Base-by-base conservation (phyloP, 495 filamentous ascomycete genomes). In the Penicillium flavigenum region DNA sequence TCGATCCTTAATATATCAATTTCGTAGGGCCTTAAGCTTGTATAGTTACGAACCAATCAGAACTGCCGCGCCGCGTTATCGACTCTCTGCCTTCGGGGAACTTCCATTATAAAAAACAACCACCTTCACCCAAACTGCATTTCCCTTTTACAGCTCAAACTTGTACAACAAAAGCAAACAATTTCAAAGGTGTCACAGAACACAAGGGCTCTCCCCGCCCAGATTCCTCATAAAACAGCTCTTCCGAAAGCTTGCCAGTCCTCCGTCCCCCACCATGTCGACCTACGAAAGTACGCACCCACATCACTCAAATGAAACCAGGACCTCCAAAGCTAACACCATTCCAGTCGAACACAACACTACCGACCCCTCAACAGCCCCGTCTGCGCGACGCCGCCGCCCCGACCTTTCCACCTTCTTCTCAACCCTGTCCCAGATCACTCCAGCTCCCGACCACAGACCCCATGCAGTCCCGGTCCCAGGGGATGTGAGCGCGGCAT, bases 331-430 rank as follows among this genome's bases (percentile, higher is more conserved):
- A 27, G 22, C 46, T 58, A 36, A 54, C 36, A 20, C 17, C 34
- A 27, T 19, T 47, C 5, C 63, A 96, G 92, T 93, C 67, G 92
- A 96, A 72, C 92, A 97, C 79, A 88, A 87, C 68, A 89, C 76
- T 27, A 67, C 70, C 39, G 70, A 76, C 56, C 77, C 75, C 51
- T 66, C 75, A 38, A 49, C 71, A 55, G 48, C 57, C 58, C 61
- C 52, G 27, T 75, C 51, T 58, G 65, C 55, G 38, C 76, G 61
- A 63, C 76, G 63, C 56, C 86, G 85, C 48, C 89, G 89, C 46
- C 85, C 91, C 38, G 90, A 96, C 75, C 88, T 96, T 73, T 87
- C 88, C 46, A 89, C 87, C 71, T 97, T 98, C 83, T 92, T 88
- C 77, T 77, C 86, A 43, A 85, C 87, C 47, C 86, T 95, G 49